A percentile compares a stretch with the other conserved stretches of the same genome.
Evolutionary conservation across 1,139 yeast species (phyloP).

Genomic region (Sugiyamaella novakii): DNA sequence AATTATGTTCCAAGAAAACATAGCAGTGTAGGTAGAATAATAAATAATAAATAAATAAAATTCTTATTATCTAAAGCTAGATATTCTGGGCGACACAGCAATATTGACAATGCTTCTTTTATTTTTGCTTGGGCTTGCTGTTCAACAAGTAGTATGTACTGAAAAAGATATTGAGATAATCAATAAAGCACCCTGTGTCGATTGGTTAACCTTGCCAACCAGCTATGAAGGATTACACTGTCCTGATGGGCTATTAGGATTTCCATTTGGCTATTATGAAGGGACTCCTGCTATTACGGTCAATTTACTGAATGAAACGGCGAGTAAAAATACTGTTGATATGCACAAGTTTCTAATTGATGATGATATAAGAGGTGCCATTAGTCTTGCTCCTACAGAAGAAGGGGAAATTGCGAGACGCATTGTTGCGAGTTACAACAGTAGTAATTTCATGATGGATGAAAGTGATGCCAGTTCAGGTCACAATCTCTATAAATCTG

Average conservation of each 20-base stretch:
- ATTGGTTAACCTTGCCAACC: constrained; percentile 13
- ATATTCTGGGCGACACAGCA: too few species aligned
- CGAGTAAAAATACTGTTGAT: constrained; percentile 8
- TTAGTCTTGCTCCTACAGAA: constrained; percentile 15
- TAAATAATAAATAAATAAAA: too few species aligned
- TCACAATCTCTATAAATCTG: not conserved
- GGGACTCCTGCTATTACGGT: constrained; percentile 14
- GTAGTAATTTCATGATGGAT: not conserved
- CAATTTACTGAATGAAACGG: constrained; percentile 3
- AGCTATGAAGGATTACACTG: constrained; percentile 11
- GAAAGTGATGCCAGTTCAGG: not conserved
- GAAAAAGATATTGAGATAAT: constrained; percentile 12
- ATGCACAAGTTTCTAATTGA: constrained; percentile 15
- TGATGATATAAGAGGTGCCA: constrained; percentile 13
- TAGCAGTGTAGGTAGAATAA: too few species aligned
- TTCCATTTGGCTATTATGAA: constrained; percentile 15
- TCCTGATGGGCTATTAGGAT: constrained; percentile 14
- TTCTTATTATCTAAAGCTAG: too few species aligned
- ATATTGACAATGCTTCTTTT: not conserved
- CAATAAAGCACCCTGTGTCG: constrained; percentile 13
- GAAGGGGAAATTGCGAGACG: constrained; percentile 13
- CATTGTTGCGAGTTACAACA: not conserved
- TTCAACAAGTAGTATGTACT: not conserved
- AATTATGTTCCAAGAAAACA: too few species aligned
- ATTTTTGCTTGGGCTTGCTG: not conserved